Evolutionary conservation across 352 stramenopile species (phyloP), one percentile per base, ranked within the genome.

Genomic region (Peronospora farinosa): DNA sequence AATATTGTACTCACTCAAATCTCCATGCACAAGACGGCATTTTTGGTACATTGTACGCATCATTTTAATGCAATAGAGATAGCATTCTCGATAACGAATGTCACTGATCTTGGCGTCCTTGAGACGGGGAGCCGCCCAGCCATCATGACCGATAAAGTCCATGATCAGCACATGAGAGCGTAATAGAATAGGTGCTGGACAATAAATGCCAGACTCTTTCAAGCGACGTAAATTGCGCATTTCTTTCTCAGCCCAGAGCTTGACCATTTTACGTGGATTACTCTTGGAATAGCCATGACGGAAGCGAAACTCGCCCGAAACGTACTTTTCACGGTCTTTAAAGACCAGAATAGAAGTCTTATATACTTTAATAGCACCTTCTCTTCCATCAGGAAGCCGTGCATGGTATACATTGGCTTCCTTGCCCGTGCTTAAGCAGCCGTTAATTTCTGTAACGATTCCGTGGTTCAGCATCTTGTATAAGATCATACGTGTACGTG

Each of bases 351-450:
- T 92, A 37, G 78, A 86, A 6, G 79, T 89, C 69, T 90, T 91
- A 74, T 90, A 92, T 7, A 89, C 77, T 56, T 88, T 88, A 51
- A 91, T 84, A 17, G 82, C 82, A 8, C 74, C 77, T 28, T 98
- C 95, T 12, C 64, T 53, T 40, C 64, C 82, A 45, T 86, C 68
- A 6, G 67, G 60, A 8, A 92, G 62, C 7, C 74, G 64, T 37
- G 97, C 96, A 59, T 99, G 97, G 72, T 99, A 99, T 28, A 99
- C 96, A 78, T 99, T 99, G 30, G 97, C 97, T 73, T 99, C 97
- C 64, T 99, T 99, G 30, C 97, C 97, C 7, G 97, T 99, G 67
- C 88, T 98, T 30, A 99, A 62, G 63, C 97, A 99, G 38, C 97
- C 97, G 69, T 99, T 97, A 59, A 99, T 98, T 60, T 97, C 80